Evolutionary conservation across 495 filamentous ascomycete genomes (phyloP), one percentile per base, ranked within the genome.

Genomic region (Cercophora sp.): DNA sequence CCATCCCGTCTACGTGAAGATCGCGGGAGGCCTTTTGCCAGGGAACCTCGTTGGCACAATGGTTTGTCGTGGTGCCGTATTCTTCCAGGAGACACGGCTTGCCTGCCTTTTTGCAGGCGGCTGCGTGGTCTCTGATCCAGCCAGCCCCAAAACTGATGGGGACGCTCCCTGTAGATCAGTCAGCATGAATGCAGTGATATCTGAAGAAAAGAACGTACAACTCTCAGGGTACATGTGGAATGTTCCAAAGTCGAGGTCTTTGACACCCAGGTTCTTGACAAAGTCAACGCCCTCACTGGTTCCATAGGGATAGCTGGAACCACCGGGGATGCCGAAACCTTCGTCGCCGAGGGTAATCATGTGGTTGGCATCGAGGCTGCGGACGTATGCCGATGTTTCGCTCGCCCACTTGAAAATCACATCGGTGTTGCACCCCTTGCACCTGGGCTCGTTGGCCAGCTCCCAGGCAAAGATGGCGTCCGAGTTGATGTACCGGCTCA

Each of bases 291-390:
- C 83, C 55, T 85, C 81, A 36, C 57, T 64, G 19, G 69, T 72
- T 15, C 65, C 65, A 61, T 84, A 86, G 10, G 77, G 79, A 45
- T 83, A 85, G 47, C 59, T 73, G 2, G 74, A 71, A 48, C 76
- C 77, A 2, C 63, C 66, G 6, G 66, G 56, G 0, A 73, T 32
- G 1, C 67, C 65, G 24, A 73, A 77, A 1, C 79, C 79, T 45
- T 84, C 80, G 51, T 86, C 84, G 19, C 86, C 85, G 41, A 83
- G 70, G 0, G 80, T 81, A n/a, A 88, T 82, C 72, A 88, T 79
- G 61, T 88, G 86, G 31, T 74, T 67, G 0, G 74, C 56, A 57
- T 88, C 86, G 8, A 88, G 59, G 16, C 62, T 69, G 66, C 86
- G 85, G 69, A 88, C 81, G 56, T 83, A 86, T 1, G 72, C 65